Base-by-base conservation (phyloP, 1,139 yeast genomes). In the Nematodospora anomalae region DNA sequence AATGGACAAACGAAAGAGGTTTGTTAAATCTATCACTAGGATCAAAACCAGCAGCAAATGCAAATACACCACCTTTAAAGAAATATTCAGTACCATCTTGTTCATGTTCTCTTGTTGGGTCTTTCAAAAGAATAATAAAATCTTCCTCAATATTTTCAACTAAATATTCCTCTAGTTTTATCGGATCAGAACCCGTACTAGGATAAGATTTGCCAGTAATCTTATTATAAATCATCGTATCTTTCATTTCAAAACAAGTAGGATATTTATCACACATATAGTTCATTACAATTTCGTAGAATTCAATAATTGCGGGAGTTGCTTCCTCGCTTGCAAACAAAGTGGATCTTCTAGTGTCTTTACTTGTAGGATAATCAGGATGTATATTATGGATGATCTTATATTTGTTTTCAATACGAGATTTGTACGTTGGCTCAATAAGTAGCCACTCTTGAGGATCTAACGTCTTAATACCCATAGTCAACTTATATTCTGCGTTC, bases 1-100 rank as follows among this genome's bases (percentile, higher is more conserved):
- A 71, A 47, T 82, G 88, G 30, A 81, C 71, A 22, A 55, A 53
- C 1, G 82, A 68, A 36, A 80, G 53, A 2, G 83, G 83, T 32
- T 57, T 65, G 43, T 77, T 67, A 50, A 82, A 69, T 40, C 83
- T 71, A 26, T 64, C 70, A 6, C 55, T 51, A 2, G 90, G 92
- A 46, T 80, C 74, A 55, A 85, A 85, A 0, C 92, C 94, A 3
- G 85, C 81, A 0, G 94, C 89, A 60, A 82, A 83, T 3, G 80
- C 80, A 52, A 82, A 75, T 0, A 78, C 64, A 0, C 86, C 87
- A 1, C 77, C 84, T 43, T 83, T 73, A 51, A 82, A 68, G 40
- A 70, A 69, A 55, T 82, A 83, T 55, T 83, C 86, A 8, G 68
- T 65, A 1, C 72, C 71, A 28, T 71, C 72, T 10, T 66, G 69